These are phyloP conservation scores for Cochlearia excelsa DNA, from an alignment of 345 rosid genomes.

Conservation along the genomic window DNA sequence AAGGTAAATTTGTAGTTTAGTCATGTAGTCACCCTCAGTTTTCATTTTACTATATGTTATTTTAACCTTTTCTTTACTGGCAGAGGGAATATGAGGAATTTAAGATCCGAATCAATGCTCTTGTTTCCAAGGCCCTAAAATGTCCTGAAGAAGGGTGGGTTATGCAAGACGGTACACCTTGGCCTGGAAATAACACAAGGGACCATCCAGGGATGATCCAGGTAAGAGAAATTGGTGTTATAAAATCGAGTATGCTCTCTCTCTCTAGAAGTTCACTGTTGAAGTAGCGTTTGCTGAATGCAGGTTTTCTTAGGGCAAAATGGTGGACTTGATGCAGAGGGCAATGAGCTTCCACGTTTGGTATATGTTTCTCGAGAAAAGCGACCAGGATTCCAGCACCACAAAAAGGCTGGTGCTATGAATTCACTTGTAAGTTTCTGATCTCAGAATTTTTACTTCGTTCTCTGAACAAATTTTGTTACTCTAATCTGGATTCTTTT, in stretches of 20 bases:
- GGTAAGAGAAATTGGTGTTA: constrained; percentile 42
- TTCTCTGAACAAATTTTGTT: constrained; percentile 6
- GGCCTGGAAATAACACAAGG: constrained; percentile 97
- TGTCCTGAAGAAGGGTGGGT: constrained; percentile 95
- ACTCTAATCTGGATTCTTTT: constrained; percentile 17
- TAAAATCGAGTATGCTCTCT: neutral
- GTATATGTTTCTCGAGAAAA: constrained; percentile 97
- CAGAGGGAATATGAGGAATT: constrained; percentile 97
- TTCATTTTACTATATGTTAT: neutral
- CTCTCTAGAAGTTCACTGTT: constrained; percentile 27
- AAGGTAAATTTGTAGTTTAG: constrained; percentile 49
- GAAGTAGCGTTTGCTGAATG: constrained; percentile 21
- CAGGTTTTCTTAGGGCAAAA: constrained; percentile 97
- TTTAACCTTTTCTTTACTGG: constrained; percentile 24
- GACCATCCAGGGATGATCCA: constrained; percentile 99
- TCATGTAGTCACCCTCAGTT: constrained; percentile 15
- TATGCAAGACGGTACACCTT: constrained; percentile 98
- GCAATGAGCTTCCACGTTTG: constrained; percentile 85
- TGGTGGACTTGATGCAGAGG: constrained; percentile 94
- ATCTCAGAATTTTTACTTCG: constrained; percentile 5
- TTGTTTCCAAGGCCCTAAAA: constrained; percentile 83
- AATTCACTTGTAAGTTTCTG: constrained; percentile 70
- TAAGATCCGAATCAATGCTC: constrained; percentile 78
- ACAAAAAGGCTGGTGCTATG: constrained; percentile 98
- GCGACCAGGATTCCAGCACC: constrained; percentile 96